A percentile compares a stretch with the other conserved stretches of the same genome.
These are phyloP conservation scores for Borealophlyctis nickersoniae DNA, from an alignment of 192 early-diverging fungal species.

Conservation along the genomic window DNA sequence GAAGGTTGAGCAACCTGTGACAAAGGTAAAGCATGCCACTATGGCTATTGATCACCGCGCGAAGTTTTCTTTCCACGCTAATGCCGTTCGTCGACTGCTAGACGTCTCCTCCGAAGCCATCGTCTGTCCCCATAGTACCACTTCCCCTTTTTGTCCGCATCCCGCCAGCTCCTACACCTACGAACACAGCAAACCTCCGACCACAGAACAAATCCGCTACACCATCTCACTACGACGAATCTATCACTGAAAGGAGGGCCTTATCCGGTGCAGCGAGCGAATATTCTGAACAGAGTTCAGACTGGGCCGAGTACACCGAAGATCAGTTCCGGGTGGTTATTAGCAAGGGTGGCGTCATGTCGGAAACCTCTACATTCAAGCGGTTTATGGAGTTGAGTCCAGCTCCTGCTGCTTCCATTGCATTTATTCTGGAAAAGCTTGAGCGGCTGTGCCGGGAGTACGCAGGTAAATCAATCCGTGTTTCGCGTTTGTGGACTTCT, in stretches of 20 bases:
- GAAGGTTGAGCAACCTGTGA: background rate
- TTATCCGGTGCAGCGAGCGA: no score
- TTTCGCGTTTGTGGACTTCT: no score
- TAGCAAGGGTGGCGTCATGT: background rate
- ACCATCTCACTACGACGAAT: no score
- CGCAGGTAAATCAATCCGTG: background rate
- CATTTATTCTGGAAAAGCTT: background rate
- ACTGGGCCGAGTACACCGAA: background rate
- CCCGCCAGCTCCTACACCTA: no score
- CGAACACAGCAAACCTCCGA: no score
- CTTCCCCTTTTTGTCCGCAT: no score
- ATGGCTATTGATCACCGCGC: background rate
- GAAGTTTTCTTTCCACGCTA: no score
- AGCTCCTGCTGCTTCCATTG: background rate
- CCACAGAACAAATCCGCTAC: no score
- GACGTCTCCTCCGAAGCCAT: no score
- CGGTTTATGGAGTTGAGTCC: background rate
- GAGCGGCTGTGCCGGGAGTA: background rate
- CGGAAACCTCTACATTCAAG: background rate
- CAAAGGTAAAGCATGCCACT: background rate
- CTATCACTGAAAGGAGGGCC: no score
- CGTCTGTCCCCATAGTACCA: no score
- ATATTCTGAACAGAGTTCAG: background rate
- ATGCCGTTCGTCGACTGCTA: no score
- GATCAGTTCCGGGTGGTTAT: background rate